These are phyloP conservation scores for Rachicladosporium sp. DNA, from an alignment of 2,329 filamentous ascomycete species.

Conservation along the genomic window DNA sequence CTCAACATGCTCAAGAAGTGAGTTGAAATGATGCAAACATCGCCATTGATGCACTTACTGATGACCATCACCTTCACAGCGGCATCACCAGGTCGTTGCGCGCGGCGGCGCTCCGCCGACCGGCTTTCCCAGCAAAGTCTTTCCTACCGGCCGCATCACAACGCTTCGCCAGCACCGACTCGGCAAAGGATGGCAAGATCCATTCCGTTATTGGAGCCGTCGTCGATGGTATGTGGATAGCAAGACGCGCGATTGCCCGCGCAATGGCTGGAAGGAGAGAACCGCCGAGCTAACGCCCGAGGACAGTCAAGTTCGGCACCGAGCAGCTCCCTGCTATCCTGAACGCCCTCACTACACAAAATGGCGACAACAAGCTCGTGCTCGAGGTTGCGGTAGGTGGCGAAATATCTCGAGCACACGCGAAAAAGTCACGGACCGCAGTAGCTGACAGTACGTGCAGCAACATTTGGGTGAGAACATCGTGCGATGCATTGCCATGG, in stretches of 20 bases:
- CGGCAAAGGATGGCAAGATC: constrained; percentile 49
- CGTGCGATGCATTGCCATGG: constrained; percentile 99
- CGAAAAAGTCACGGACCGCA: constrained; percentile 7
- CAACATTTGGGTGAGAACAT: constrained; percentile 99
- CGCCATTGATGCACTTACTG: constrained; percentile 11
- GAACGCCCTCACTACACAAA: constrained; percentile 85
- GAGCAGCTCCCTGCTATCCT: constrained; percentile 93
- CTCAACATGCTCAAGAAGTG: constrained; percentile 75
- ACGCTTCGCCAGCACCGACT: constrained; percentile 50
- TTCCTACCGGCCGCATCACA: constrained; percentile 44
- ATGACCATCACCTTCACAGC: constrained; percentile 38
- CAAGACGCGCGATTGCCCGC: constrained; percentile 4
- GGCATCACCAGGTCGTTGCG: constrained; percentile 54
- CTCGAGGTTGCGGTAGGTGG: constrained; percentile 85
- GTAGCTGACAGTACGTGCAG: constrained; percentile 36
- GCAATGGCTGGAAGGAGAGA: constrained; percentile 4
- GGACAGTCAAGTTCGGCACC: constrained; percentile 85
- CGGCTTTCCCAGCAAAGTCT: constrained; percentile 23
- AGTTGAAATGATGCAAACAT: constrained; percentile 27
- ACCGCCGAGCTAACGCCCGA: constrained; percentile 15
- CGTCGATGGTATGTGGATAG: constrained; percentile 69
- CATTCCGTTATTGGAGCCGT: constrained; percentile 94
- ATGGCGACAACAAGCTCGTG: constrained; percentile 86
- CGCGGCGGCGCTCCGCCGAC: constrained; percentile 46
- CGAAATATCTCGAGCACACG: constrained; percentile 7